Percentiles rank a stretch among this genome's conserved stretches.
Conservation (phyloP, 164 flowering plant genomes). For the Vitis riparia region DNA sequence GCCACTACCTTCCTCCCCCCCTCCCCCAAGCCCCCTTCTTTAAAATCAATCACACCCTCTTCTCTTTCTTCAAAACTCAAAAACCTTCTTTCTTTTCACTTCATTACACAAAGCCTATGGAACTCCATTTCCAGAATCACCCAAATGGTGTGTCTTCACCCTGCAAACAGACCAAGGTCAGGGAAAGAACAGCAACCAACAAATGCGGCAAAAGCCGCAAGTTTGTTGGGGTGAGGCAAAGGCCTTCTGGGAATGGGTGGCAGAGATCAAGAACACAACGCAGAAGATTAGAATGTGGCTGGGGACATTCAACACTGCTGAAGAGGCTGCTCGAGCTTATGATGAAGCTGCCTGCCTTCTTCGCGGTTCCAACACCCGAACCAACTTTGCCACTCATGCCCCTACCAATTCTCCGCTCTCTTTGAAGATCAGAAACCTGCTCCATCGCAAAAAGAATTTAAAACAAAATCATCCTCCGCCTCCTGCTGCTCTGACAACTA, state of each 20-base stretch:
- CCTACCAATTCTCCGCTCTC: conserved; percentile 30
- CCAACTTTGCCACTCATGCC: conserved; percentile 31
- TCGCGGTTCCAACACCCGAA: conserved; percentile 43
- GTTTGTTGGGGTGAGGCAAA: conserved; percentile 47
- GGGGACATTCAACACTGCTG: conserved; percentile 40
- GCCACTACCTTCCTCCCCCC: conserved; percentile 19
- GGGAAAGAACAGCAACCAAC: background rate
- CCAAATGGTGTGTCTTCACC: conserved; percentile 6
- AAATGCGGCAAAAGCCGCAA: conserved; percentile 15
- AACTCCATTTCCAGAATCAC: conserved; percentile 11
- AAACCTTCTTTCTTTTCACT: background rate
- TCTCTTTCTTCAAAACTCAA: background rate
- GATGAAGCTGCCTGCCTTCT: conserved; percentile 50
- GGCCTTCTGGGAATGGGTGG: conserved; percentile 52
- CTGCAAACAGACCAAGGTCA: conserved; percentile 12
- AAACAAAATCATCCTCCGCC: conserved; percentile 2
- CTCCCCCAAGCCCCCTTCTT: background rate
- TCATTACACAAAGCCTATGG: conserved; percentile 17
- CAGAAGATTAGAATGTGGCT: conserved; percentile 52
- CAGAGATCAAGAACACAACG: conserved; percentile 46
- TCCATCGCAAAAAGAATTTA: conserved; percentile 25
- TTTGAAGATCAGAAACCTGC: conserved; percentile 36
- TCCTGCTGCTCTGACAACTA: background rate
- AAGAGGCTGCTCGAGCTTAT: conserved; percentile 50
- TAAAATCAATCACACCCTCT: too few species aligned